Evolutionary conservation across 2,329 filamentous ascomycete species (phyloP).

Genomic region (Calcarisporium arbuscula): DNA sequence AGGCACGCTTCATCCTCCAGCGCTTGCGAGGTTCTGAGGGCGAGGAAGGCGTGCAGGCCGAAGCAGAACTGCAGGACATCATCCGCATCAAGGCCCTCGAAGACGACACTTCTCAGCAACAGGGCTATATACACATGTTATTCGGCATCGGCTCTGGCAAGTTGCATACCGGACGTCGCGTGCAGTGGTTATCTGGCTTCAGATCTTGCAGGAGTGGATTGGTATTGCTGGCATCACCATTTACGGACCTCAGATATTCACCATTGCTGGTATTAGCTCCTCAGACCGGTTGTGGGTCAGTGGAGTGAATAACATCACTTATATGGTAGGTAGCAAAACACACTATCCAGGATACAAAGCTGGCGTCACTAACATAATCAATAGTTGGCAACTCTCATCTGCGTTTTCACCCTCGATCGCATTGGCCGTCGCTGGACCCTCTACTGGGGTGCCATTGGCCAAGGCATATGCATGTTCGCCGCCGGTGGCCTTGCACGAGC

Average conservation of each 20-base stretch:
- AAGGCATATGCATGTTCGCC: conserved; percentile 62
- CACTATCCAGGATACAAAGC: neutral
- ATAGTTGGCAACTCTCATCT: conserved; percentile 56
- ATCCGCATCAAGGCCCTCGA: conserved; percentile 57
- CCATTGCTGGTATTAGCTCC: conserved; percentile 58
- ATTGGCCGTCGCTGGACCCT: conserved; percentile 64
- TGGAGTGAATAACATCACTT: conserved; percentile 45
- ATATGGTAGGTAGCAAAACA: conserved; percentile 39
- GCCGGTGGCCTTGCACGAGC: conserved; percentile 55
- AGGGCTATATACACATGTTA: conserved; percentile 60
- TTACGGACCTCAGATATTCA: conserved; percentile 53
- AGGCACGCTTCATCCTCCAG: conserved; percentile 59
- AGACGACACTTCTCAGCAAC: conserved; percentile 48
- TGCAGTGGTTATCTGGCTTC: conserved; percentile 66
- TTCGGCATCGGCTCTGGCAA: conserved; percentile 60
- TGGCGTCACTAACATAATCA: neutral
- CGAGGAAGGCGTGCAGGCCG: conserved; percentile 45
- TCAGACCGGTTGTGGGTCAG: conserved; percentile 58
- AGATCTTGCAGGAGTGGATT: conserved; percentile 65
- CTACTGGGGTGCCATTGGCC: conserved; percentile 60
- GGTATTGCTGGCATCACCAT: conserved; percentile 65
- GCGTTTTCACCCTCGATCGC: conserved; percentile 62
- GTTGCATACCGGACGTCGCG: conserved; percentile 59
- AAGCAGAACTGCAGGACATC: conserved; percentile 64
- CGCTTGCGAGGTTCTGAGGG: conserved; percentile 55